Evolutionary conservation across 805 yeast genomes (phyloP).

Genomic region (Starmerella floricola): DNA sequence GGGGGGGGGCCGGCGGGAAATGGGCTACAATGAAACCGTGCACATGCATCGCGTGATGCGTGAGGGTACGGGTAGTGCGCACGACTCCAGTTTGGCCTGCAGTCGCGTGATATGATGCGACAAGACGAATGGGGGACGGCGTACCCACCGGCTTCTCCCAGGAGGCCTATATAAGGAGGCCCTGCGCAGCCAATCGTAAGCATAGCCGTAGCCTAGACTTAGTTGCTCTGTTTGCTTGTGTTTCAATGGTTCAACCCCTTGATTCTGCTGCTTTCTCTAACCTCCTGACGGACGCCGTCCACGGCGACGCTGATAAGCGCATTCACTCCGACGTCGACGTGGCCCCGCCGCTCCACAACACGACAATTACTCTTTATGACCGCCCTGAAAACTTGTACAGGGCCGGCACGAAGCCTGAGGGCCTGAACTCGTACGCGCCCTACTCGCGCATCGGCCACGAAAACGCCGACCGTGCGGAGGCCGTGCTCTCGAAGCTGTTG

Average conservation of each 20-base stretch:
- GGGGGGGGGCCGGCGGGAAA: no score
- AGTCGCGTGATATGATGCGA: not conserved
- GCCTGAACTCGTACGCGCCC: constrained; percentile 27
- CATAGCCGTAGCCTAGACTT: not conserved
- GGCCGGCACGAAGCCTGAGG: constrained; percentile 25
- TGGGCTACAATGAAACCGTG: no score
- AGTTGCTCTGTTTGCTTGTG: not conserved
- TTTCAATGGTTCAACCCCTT: not conserved
- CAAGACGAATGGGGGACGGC: no score
- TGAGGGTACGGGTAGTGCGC: not conserved
- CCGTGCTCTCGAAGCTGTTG: constrained; percentile 46
- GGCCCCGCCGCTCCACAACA: constrained; percentile 67
- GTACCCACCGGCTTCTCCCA: no score
- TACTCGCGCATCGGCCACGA: constrained; percentile 74
- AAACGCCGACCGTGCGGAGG: constrained; percentile 54
- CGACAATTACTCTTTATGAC: constrained; percentile 65
- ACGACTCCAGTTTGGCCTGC: not conserved
- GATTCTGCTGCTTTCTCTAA: no score
- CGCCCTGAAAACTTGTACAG: constrained; percentile 47
- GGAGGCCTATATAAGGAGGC: no score
- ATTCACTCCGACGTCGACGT: constrained; percentile 25
- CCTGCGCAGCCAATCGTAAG: not conserved
- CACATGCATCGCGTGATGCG: no score
- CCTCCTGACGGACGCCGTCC: constrained; percentile 34
- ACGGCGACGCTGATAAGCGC: constrained; percentile 50